phyloP scores from a whole-genome alignment of 2,329 filamentous ascomycete species.

The Furcasterigmium sp. region DNA sequence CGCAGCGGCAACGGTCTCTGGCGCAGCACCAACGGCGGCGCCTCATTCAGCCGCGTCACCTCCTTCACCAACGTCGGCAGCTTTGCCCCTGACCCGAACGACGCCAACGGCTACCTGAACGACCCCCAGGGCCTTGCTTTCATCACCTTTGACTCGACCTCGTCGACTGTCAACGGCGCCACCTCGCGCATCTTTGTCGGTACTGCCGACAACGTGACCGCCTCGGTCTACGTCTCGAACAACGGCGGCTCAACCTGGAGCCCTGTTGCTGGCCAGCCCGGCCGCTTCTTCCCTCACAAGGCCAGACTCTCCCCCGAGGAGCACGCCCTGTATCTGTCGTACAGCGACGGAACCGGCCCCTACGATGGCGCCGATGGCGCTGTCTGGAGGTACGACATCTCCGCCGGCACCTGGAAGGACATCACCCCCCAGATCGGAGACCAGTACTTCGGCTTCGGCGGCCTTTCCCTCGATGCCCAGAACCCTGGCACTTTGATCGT shows the following conservation, averaged over 20 bases:
- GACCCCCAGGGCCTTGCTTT: slow-evolving; percentile 43
- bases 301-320: slow-evolving; percentile 43
- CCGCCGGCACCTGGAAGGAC: slow-evolving; percentile 42
- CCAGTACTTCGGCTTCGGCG: slow-evolving; percentile 50
- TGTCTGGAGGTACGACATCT: slow-evolving; percentile 49
- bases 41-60: slow-evolving; percentile 43
- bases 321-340: slow-evolving; percentile 49
- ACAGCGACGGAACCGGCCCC: slow-evolving; percentile 49
- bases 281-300: slow-evolving; percentile 48
- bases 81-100: slow-evolving; percentile 38
- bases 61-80: slow-evolving; percentile 49
- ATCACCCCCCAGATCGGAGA: slow-evolving; percentile 49
- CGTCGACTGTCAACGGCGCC: slow-evolving; percentile 34
- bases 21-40: slow-evolving; percentile 51
- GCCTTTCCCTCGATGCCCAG: slow-evolving; percentile 46
- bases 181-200: slow-evolving; percentile 54
- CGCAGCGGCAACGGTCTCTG: slow-evolving; percentile 54
- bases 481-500: slow-evolving; percentile 52
- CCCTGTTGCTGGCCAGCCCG: slow-evolving; percentile 43
- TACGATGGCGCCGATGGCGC: slow-evolving; percentile 50
- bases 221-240: slow-evolving; percentile 48
- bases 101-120: slow-evolving; percentile 33
- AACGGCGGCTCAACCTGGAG: slow-evolving; percentile 49
- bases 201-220: slow-evolving; percentile 44
- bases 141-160: slow-evolving; percentile 51